These are phyloP conservation scores for Schizonepeta tenuifolia DNA, from an alignment of 257 asterid genomes.

Conservation along the genomic window DNA sequence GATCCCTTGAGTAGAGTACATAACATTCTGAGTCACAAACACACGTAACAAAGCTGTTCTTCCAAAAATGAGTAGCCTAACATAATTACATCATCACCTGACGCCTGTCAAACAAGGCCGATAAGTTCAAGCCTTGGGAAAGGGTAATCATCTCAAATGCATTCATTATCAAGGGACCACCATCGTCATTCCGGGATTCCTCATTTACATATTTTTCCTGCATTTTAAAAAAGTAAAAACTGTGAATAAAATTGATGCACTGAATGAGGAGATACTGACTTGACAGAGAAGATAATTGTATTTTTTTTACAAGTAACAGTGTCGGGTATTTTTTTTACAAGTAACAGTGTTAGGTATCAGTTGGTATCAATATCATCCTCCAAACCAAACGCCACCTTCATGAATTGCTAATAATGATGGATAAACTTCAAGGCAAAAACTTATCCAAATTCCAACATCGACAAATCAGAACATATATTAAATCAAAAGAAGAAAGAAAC, in stretches of 20 bases:
- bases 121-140: constrained; percentile 94
- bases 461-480: constrained; percentile 47
- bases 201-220: constrained; percentile 88
- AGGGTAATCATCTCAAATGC: constrained; percentile 98
- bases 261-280: constrained; percentile 26
- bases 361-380: too few species aligned
- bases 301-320: constrained; percentile 3
- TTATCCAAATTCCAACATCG: constrained; percentile 35
- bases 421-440: background rate
- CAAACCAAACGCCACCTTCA: too few species aligned
- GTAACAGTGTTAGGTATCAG: constrained; percentile 12
- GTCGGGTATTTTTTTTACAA: constrained; percentile 17
- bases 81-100: constrained; percentile 51
- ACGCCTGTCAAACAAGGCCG: constrained; percentile 92
- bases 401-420: background rate
- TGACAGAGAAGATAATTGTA: background rate
- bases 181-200: constrained; percentile 48
- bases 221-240: constrained; percentile 33
- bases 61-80: background rate
- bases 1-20: background rate
- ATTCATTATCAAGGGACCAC: constrained; percentile 88
- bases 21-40: background rate
- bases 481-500: constrained; percentile 19
- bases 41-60: background rate
- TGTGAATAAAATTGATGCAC: background rate